phyloP scores from a whole-genome alignment of 1,284 basidiomycete species.

The Apiotrichum gamsii region DNA sequence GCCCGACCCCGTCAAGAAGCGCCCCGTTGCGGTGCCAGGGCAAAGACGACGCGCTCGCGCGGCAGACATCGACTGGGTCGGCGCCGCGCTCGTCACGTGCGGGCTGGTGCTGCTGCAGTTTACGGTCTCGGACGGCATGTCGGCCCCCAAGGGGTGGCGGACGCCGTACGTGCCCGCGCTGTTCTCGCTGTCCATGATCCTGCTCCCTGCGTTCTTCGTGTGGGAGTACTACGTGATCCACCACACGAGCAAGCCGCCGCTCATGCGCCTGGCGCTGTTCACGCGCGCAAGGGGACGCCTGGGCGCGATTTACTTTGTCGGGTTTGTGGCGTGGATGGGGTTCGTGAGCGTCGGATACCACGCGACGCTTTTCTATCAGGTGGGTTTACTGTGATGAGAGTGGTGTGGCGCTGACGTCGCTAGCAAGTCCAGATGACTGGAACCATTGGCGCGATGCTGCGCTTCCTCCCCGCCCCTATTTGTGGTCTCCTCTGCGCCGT shows the following conservation, averaged over 20 bases:
- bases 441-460: conserved; percentile 58
- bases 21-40: not conserved
- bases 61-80: conserved; percentile 13
- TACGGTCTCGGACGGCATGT: conserved; percentile 63
- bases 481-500: conserved; percentile 59
- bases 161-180: conserved; percentile 55
- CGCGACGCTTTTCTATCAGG: conserved; percentile 15
- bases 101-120: conserved; percentile 57
- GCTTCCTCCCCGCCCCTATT: conserved; percentile 66
- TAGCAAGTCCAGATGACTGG: conserved; percentile 9
- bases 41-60: too few species aligned
- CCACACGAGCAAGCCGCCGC: conserved; percentile 50
- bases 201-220: conserved; percentile 56
- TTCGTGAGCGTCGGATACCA: conserved; percentile 45
- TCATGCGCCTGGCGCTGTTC: conserved; percentile 62
- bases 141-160: conserved; percentile 60
- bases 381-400: too few species aligned
- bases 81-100: conserved; percentile 13
- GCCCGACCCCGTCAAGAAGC: not conserved
- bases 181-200: conserved; percentile 59
- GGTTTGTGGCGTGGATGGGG: conserved; percentile 59
- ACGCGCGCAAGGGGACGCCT: conserved; percentile 56
- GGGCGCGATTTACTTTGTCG: conserved; percentile 57
- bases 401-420: too few species aligned
- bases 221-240: conserved; percentile 59